Evolutionary conservation across 352 stramenopile genomes (phyloP), one percentile per base, ranked within the genome.

Genomic region (Globisporangium middletonii): DNA sequence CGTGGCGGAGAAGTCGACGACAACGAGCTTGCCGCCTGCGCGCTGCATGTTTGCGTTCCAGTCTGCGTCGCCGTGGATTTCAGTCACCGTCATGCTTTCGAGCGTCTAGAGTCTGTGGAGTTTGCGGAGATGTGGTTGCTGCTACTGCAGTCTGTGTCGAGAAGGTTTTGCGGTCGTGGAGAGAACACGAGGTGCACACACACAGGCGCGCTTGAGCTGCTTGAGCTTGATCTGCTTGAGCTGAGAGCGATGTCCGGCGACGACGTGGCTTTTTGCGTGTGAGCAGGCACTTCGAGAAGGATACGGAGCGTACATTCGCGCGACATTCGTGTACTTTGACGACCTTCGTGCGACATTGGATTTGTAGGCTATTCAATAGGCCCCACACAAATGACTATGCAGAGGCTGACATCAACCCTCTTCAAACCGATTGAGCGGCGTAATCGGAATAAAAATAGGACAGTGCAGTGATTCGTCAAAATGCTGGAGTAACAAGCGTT

Each of bases 1-100:
- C 16, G 81, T 84, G 42, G 85, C 85, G 3, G 83, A 93, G 54
- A 95, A 95, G 67, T 95, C 83, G 23, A 88, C 85, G 9, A 95
- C 83, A n/a, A 95, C 83, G n/a, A 95, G 73, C 64, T 95, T 93
- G n/a, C 78, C 82, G 30, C 82, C 77, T 18, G 85, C 85, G 43
- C 64, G 67, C 53, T 76, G 66, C 72, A 93, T 85, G 67, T 88
- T 71, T 65, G 78, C 61, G 71, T 93, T 91, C 76, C 80, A 95
- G 59, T 94, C 85, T 12, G 68, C 72, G 35, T 93, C 77, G 49
- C 83, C 81, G 33, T 71, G 60, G 53, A 95, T 85, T 47, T 86
- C 65, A 35, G 77, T 75, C 35, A 95, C 85, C 46, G 76, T 72
- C 84, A 94, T 94, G 23, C 50, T 48, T 13, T 12, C 33, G 2